A percentile compares a stretch with the other conserved stretches of the same genome.
Evolutionary conservation across 139 green algal species (phyloP).

Genomic region (Coelastrella sp.): DNA sequence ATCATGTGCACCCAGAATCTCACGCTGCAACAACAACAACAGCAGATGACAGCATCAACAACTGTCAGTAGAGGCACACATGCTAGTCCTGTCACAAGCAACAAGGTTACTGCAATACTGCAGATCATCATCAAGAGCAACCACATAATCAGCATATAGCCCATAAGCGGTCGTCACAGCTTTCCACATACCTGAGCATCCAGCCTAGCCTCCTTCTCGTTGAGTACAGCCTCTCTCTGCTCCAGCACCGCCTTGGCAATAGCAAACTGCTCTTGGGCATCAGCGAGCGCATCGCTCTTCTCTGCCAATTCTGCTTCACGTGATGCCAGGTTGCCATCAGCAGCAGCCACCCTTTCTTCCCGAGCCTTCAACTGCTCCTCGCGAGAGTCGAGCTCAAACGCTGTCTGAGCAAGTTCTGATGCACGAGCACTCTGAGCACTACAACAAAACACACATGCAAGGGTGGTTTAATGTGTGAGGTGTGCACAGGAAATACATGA

Average conservation of each 20-base stretch:
- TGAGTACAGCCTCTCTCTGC: constrained; percentile 23
- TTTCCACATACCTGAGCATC: not conserved
- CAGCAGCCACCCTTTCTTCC: constrained; percentile 2
- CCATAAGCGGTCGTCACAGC: not conserved
- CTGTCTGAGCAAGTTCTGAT: constrained; percentile 18
- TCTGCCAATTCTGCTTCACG: constrained; percentile 5
- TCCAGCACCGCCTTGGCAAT: constrained; percentile 12
- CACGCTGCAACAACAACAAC: not conserved
- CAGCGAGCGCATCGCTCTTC: not conserved
- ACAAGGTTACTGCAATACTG: no score
- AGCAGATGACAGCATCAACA: not conserved
- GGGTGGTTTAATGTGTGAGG: not conserved
- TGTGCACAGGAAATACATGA: no score
- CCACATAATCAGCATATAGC: no score
- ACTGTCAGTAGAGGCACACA: not conserved
- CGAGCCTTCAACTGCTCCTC: not conserved
- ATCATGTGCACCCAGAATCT: constrained; percentile 7
- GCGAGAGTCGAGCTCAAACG: not conserved
- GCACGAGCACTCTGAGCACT: constrained; percentile 20
- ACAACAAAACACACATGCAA: not conserved
- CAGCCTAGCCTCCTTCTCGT: not conserved
- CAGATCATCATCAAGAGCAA: no score
- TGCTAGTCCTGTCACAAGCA: no score
- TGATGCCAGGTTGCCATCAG: not conserved
- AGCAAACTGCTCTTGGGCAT: not conserved